Evolutionary conservation across 1,284 basidiomycete species (phyloP).

Genomic region (Tetrapyrgos nigripes): DNA sequence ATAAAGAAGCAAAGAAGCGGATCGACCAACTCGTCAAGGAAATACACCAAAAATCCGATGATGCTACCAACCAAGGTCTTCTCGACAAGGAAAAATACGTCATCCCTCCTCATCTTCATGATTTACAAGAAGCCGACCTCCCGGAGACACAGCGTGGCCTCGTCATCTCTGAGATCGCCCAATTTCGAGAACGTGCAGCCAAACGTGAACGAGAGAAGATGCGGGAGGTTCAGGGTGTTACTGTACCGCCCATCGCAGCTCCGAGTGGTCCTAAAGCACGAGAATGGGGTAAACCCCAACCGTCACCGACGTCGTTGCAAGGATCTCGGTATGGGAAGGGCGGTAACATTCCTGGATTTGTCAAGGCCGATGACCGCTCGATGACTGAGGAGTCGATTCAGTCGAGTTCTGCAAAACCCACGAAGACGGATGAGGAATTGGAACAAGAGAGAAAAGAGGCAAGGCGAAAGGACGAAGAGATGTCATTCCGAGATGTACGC

Average conservation of each 20-base stretch:
- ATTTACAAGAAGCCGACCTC: slow-evolving; percentile 92
- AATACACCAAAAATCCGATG: slow-evolving; percentile 68
- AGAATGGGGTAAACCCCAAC: slow-evolving; percentile 75
- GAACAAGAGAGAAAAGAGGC: slow-evolving; percentile 80
- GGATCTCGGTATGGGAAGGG: slow-evolving; percentile 71
- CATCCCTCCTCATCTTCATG: slow-evolving; percentile 94
- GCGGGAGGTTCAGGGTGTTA: slow-evolving; percentile 69
- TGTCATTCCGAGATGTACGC: slow-evolving; percentile 85
- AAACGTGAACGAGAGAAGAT: slow-evolving; percentile 88
- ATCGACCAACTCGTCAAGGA: slow-evolving; percentile 65
- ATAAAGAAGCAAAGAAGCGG: slow-evolving; percentile 59
- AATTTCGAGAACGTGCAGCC: slow-evolving; percentile 88
- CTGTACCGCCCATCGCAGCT: slow-evolving; percentile 51
- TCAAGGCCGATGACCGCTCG: slow-evolving; percentile 62
- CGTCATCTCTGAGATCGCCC: slow-evolving; percentile 94
- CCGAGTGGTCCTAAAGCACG: slow-evolving; percentile 77
- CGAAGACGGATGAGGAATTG: slow-evolving; percentile 85
- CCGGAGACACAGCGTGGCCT: slow-evolving; percentile 95
- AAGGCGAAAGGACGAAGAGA: slow-evolving; percentile 77
- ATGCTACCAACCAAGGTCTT: slow-evolving; percentile 68
- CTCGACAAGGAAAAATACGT: slow-evolving; percentile 83
- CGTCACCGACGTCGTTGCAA: slow-evolving; percentile 43
- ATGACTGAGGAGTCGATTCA: slow-evolving; percentile 42
- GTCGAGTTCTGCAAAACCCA: slow-evolving; percentile 35
- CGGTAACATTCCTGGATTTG: slow-evolving; percentile 77